Evolutionary conservation across 495 filamentous ascomycete species (phyloP).

Genomic region (Penicillium robsamsonii): DNA sequence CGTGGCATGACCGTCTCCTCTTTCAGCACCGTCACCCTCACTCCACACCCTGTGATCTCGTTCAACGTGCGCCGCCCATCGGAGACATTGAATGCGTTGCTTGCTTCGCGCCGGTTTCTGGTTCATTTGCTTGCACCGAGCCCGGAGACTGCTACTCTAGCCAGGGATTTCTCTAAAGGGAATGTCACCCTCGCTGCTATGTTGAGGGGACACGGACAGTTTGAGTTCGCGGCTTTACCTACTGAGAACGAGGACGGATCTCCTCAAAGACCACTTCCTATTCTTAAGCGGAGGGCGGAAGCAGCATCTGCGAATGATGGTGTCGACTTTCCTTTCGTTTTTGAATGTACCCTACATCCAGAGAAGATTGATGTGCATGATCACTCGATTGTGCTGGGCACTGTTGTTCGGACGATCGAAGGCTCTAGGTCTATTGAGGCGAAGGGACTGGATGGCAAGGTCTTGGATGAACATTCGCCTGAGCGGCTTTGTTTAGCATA

Average conservation of each 20-base stretch:
- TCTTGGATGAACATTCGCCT: constrained; percentile 16
- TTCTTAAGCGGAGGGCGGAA: constrained; percentile 28
- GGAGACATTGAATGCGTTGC: constrained; percentile 65
- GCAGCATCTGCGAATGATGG: background rate
- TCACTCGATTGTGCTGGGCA: constrained; percentile 45
- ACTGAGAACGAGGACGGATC: constrained; percentile 1
- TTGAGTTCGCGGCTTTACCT: constrained; percentile 33
- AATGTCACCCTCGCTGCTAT: constrained; percentile 35
- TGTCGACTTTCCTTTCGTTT: constrained; percentile 39
- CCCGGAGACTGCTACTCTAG: constrained; percentile 33
- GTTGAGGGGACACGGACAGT: constrained; percentile 33
- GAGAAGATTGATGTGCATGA: constrained; percentile 42
- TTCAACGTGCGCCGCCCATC: constrained; percentile 79
- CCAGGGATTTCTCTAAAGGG: constrained; percentile 44
- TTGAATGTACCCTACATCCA: constrained; percentile 41
- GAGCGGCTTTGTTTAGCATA: constrained; percentile 41
- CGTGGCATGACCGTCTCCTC: constrained; percentile 80
- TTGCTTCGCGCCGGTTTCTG: constrained; percentile 42
- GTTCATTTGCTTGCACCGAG: constrained; percentile 41
- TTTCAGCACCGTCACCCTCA: constrained; percentile 71
- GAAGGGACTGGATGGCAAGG: background rate
- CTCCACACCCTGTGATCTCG: constrained; percentile 64
- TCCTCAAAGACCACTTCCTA: constrained; percentile 26
- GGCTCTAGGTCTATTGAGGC: constrained; percentile 6
- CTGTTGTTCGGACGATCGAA: constrained; percentile 29